A percentile compares a stretch with the other conserved stretches of the same genome.
Conservation (phyloP, 495 filamentous ascomycete genomes). For the Penicillium tannophilum region DNA sequence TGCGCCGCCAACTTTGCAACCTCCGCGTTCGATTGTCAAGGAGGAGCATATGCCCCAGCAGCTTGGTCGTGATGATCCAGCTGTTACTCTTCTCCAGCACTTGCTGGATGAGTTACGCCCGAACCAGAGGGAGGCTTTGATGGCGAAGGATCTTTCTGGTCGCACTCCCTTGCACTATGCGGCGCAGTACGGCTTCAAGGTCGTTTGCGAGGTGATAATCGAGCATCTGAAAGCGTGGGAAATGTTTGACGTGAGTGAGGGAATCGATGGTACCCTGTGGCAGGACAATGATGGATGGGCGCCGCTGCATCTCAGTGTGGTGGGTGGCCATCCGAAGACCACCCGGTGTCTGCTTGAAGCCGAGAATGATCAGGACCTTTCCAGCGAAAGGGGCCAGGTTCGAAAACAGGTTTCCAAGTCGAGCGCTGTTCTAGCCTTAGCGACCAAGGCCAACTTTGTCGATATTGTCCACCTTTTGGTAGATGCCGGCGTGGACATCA, state of each 20-base stretch:
- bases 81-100: conserved; percentile 71
- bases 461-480: conserved; percentile 84
- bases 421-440: conserved; percentile 86
- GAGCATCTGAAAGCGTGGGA: conserved; percentile 86
- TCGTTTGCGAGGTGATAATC: conserved; percentile 85
- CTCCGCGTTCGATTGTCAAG: conserved; percentile 56
- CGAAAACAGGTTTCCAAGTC: conserved; percentile 75
- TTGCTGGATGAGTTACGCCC: conserved; percentile 70
- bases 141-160: conserved; percentile 73
- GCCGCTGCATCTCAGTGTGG: conserved; percentile 87
- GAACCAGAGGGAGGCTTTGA: conserved; percentile 68
- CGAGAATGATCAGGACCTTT: conserved; percentile 61
- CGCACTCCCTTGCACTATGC: conserved; percentile 93
- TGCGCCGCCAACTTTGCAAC: conserved; percentile 62
- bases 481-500: conserved; percentile 88
- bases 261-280: conserved; percentile 83
- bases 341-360: conserved; percentile 78
- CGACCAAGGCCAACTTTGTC: conserved; percentile 80
- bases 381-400: conserved; percentile 58
- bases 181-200: conserved; percentile 89
- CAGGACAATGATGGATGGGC: conserved; percentile 92
- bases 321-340: conserved; percentile 85
- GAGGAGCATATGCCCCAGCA: conserved; percentile 59
- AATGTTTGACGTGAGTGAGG: conserved; percentile 78
- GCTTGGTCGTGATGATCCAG: conserved; percentile 69